Base-by-base conservation (phyloP, 2,329 filamentous ascomycete species). In the Penicillium expansum region DNA sequence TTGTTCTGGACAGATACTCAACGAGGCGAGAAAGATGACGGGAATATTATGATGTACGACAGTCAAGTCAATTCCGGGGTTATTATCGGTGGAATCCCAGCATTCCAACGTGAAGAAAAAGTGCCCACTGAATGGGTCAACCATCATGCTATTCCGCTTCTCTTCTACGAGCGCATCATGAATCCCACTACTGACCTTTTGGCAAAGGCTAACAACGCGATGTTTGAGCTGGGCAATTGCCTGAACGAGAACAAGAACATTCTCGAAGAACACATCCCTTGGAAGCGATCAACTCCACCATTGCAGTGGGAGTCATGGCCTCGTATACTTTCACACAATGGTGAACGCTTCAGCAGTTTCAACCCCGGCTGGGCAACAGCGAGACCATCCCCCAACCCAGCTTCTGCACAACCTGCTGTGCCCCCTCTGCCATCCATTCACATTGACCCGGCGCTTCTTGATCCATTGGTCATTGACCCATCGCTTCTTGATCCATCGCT, bases 91-190 rank as follows among this genome's bases (percentile, higher is more conserved):
- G 66, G 62, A 5, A 57, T 71, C 3, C 45, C 56, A 10, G 54
- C 62, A 4, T 33, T 42, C 4, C 42, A 58, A 6, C 22, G 6
- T 1, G 55, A 58, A 3, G 66, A 69, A 7, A 60, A 61, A 37
- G 63, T 75, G 6, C 71, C 71, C 1, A 45, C 41, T 5, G 52
- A 70, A 57, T 71, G 67, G 67, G 27, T 55, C 20, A 39, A 14
- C 27, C 58, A 5, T 55, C 55, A 14, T 14, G 57, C 18, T 48
- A 56, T 70, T 5, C 69, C 70, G 0, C 38, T 76, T 1, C 59
- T 73, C 6, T 66, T 76, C 43, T 76, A 75, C 33, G 74, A 76
- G 52, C 68, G 61, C 7, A 56, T 75, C 14, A 44, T 71, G 38
- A 64, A 69, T 27, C 71, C 71, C 1, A 30, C 57, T 1, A 6